Percentiles rank a stretch among this genome's conserved stretches.
Conservation (phyloP, 2,329 filamentous ascomycete genomes). For the Clonostachys sp. region DNA sequence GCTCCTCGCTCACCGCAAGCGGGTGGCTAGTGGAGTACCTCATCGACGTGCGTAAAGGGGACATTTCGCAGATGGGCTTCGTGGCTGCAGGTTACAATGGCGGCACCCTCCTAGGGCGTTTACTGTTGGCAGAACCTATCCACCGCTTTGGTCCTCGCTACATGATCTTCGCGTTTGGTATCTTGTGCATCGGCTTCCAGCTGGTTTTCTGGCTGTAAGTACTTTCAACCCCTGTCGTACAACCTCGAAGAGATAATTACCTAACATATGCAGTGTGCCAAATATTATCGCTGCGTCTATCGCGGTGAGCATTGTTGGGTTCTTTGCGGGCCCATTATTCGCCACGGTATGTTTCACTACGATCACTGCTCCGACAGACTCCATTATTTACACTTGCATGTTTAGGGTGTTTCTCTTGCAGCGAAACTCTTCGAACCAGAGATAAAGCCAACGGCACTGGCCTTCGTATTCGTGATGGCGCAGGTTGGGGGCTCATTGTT, state of each 20-base stretch:
- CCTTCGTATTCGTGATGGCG: conserved; percentile 52
- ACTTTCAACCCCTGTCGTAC: fast-evolving
- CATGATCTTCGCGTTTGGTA: conserved; percentile 51
- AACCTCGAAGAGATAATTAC: conserved; percentile 1
- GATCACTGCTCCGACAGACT: conserved; percentile 16
- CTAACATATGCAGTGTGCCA: conserved; percentile 19
- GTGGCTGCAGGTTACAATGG: conserved; percentile 57
- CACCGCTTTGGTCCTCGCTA: conserved; percentile 52
- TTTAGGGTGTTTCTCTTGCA: conserved; percentile 6
- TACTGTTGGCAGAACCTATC: conserved; percentile 54
- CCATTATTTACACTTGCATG: no score
- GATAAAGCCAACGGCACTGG: conserved; percentile 26
- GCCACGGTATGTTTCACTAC: conserved; percentile 24
- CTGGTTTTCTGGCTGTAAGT: conserved; percentile 55
- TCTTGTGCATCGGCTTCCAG: conserved; percentile 47
- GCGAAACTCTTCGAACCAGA: conserved; percentile 37
- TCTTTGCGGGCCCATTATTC: conserved; percentile 55
- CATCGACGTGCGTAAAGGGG: conserved; percentile 51
- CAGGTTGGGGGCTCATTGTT: conserved; percentile 52
- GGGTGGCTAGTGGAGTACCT: conserved; percentile 65
- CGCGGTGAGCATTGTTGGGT: conserved; percentile 47
- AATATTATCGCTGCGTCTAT: conserved; percentile 45
- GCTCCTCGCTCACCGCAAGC: conserved; percentile 46
- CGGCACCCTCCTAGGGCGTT: conserved; percentile 49
- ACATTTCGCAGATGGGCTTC: conserved; percentile 54